phyloP scores from a whole-genome alignment of 768 basidiomycete species.

The Phylloporus sp. region DNA sequence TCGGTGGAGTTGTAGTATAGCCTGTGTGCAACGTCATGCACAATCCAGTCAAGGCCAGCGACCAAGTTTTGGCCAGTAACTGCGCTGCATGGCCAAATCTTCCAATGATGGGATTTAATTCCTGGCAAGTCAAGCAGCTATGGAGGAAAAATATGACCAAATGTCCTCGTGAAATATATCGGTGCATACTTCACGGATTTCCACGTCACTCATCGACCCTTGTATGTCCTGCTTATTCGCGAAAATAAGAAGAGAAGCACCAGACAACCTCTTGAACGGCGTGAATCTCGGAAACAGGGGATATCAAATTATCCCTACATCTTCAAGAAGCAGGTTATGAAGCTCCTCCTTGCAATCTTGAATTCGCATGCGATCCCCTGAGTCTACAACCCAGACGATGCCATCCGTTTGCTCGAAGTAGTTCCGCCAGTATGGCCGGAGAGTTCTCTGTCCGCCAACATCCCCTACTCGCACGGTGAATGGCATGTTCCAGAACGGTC shows the following conservation, averaged over 20 bases:
- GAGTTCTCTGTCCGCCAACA: conserved; percentile 92
- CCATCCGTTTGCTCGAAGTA: conserved; percentile 99
- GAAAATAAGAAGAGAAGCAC: conserved; percentile 93
- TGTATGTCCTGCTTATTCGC: conserved; percentile 97
- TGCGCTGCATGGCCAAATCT: conserved; percentile 88
- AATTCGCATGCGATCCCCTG: conserved; percentile 86
- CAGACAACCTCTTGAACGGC: conserved; percentile 69
- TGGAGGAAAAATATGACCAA: conserved; percentile 4
- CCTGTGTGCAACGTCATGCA: conserved; percentile 79
- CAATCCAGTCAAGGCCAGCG: conserved; percentile 87
- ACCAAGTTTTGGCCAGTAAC: conserved; percentile 83
- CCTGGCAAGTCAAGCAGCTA: conserved; percentile 77
- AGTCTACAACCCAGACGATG: conserved; percentile 98
- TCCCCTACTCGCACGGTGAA: conserved; percentile 88
- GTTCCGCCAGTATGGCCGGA: conserved; percentile 97
- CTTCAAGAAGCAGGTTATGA: conserved; percentile 80
- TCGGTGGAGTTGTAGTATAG: conserved; percentile 70
- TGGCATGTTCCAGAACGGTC: conserved; percentile 44
- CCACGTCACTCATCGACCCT: conserved; percentile 74
- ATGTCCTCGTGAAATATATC: background rate
- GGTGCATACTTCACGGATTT: conserved; percentile 74
- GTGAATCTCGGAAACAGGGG: conserved; percentile 17
- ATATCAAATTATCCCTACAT: conserved; percentile 50
- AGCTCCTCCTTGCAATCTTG: conserved; percentile 86
- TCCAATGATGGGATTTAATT: conserved; percentile 88